phyloP scores from a whole-genome alignment of 1,139 yeast species.

The Magnusiomyces paraingens region DNA sequence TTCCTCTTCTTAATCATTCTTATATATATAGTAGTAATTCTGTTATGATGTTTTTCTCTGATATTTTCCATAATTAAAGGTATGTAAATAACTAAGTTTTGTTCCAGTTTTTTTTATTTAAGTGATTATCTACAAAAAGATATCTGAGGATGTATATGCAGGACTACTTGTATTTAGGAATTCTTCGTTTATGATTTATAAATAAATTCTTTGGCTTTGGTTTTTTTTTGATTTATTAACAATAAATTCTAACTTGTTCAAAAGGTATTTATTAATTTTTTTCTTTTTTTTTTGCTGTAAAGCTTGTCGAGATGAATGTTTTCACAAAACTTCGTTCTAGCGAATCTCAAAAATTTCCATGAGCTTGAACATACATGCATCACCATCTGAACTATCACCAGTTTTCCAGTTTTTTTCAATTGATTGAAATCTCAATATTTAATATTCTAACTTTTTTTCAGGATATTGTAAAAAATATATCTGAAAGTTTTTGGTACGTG shows the following conservation, averaged over 20 bases:
- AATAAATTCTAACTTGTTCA: background rate
- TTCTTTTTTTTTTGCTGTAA: slow-evolving; percentile 1
- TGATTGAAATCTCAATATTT: too few relatives aligned
- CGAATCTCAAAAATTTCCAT: slow-evolving; percentile 37
- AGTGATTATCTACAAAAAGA: slow-evolving; percentile 22
- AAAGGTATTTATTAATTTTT: background rate
- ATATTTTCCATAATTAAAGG: too few relatives aligned
- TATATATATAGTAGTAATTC: too few relatives aligned
- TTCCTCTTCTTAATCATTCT: too few relatives aligned
- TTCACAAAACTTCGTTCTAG: slow-evolving; percentile 27
- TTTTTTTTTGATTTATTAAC: background rate
- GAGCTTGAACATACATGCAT: slow-evolving; percentile 74
- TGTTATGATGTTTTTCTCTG: too few relatives aligned
- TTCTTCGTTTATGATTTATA: slow-evolving; percentile 56
- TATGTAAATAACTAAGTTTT: background rate
- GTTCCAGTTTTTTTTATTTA: slow-evolving; percentile 11
- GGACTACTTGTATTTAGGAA: slow-evolving; percentile 53
- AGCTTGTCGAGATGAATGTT: slow-evolving; percentile 29
- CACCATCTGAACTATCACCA: slow-evolving; percentile 61
- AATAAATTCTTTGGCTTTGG: background rate
- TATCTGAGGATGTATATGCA: slow-evolving; percentile 61
- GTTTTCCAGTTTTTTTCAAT: too few relatives aligned
- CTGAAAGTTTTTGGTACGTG: background rate
- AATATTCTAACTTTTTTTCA: too few relatives aligned
- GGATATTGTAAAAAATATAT: too few relatives aligned